phyloP scores from a whole-genome alignment of 2,329 filamentous ascomycete species.

The Phialophora expanda region DNA sequence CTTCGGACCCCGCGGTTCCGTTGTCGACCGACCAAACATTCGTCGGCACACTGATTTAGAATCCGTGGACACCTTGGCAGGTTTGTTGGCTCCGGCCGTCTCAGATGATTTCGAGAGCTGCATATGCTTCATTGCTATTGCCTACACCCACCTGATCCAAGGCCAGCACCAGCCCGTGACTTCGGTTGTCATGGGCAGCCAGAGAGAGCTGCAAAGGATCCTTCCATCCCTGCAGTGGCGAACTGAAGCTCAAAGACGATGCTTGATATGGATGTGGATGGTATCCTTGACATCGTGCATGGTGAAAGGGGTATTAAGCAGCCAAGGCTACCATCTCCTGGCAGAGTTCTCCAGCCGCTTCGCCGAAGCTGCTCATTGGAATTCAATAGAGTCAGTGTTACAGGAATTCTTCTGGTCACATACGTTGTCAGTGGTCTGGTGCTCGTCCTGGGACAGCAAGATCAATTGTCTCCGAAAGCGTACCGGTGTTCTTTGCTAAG shows the following conservation, averaged over 20 bases:
- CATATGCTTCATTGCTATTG: neutral
- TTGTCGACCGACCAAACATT: neutral
- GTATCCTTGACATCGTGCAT: neutral
- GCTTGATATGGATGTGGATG: neutral
- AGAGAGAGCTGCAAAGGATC: neutral
- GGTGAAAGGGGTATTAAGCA: neutral
- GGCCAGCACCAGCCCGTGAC: neutral
- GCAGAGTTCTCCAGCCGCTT: neutral
- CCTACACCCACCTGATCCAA: neutral
- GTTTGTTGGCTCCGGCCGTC: neutral
- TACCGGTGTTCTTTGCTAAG: no score
- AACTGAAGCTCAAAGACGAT: neutral
- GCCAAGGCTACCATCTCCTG: neutral
- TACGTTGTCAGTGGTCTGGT: neutral
- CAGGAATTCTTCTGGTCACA: constrained; percentile 3
- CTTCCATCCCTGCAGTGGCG: neutral
- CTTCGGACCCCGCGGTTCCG: neutral
- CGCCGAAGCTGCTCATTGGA: constrained; percentile 1
- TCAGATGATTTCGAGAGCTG: neutral
- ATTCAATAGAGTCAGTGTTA: neutral
- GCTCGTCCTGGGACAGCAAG: neutral
- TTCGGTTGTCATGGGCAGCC: neutral
- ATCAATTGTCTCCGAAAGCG: no score
- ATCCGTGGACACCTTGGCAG: neutral
- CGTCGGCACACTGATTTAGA: neutral